These are phyloP conservation scores for Akebia trifoliata DNA, from an alignment of 164 flowering plant genomes.

Conservation along the genomic window DNA sequence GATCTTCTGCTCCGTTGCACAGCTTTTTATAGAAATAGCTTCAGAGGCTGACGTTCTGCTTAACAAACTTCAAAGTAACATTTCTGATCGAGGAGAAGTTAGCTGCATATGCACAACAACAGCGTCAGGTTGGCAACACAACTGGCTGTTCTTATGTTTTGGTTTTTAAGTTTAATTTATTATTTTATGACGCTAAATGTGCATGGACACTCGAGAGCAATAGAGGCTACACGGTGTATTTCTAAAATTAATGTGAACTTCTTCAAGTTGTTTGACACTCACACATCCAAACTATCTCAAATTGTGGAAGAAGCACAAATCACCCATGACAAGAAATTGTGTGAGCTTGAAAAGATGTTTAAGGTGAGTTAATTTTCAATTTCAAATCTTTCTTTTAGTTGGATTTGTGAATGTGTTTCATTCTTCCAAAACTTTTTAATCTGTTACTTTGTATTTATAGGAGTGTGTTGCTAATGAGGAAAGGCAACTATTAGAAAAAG, in stretches of 20 bases:
- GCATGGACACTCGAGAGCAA: slow-evolving; percentile 82
- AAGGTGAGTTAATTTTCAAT: slow-evolving; percentile 48
- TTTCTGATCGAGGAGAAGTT: slow-evolving; percentile 68
- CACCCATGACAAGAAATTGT: slow-evolving; percentile 55
- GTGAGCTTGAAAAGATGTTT: slow-evolving; percentile 82
- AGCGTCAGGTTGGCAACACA: slow-evolving; percentile 59
- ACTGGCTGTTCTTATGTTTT: slow-evolving; percentile 5
- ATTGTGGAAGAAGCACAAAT: slow-evolving; percentile 79
- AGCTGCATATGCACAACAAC: slow-evolving; percentile 65
- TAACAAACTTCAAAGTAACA: slow-evolving; percentile 67
- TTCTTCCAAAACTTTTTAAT: not conserved
- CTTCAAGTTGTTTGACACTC: slow-evolving; percentile 43
- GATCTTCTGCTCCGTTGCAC: slow-evolving; percentile 18
- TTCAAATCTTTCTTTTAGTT: not conserved
- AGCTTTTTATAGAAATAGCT: slow-evolving; percentile 78
- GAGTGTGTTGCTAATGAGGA: slow-evolving; percentile 96
- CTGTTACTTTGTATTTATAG: slow-evolving; percentile 28
- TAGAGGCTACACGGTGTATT: slow-evolving; percentile 72
- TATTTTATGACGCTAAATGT: not conserved
- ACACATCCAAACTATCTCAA: slow-evolving; percentile 59
- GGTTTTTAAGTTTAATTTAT: not conserved
- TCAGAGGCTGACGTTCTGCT: slow-evolving; percentile 75
- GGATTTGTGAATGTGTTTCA: no score
- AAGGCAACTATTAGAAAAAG: slow-evolving; percentile 68
- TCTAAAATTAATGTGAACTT: slow-evolving; percentile 55